phyloP scores from a whole-genome alignment of 2,329 filamentous ascomycete genomes.

The Fonsecaea multimorphosa region DNA sequence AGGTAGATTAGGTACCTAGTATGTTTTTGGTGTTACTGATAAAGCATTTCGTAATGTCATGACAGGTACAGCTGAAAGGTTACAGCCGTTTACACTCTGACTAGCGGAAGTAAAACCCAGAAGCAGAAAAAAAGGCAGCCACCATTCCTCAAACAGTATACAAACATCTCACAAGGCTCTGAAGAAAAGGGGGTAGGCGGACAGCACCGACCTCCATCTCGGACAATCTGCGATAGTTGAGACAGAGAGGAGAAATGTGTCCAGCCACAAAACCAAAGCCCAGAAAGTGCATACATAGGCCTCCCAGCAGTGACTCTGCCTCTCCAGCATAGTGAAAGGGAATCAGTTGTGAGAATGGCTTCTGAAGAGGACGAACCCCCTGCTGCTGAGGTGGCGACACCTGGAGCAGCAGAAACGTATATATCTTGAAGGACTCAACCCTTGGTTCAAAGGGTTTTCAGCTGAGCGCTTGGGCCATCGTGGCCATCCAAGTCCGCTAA shows the following conservation, averaged over 20 bases:
- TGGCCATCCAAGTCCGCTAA: neutral
- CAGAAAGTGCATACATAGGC: neutral
- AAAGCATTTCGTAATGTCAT: neutral
- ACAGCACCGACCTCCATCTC: neutral
- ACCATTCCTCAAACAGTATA: constrained; percentile 21
- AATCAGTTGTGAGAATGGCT: neutral
- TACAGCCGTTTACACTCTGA: neutral
- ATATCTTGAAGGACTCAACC: neutral
- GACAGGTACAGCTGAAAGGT: neutral
- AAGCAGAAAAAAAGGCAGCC: constrained; percentile 13
- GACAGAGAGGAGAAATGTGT: neutral
- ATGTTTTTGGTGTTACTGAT: neutral
- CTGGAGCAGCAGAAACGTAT: constrained; percentile 2
- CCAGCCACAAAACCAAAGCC: neutral
- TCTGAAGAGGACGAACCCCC: neutral
- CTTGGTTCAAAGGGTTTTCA: neutral
- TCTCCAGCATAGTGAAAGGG: neutral
- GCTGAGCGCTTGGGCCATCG: too few species aligned
- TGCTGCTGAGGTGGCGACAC: neutral
- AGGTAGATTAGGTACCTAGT: too few species aligned
- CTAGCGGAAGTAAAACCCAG: neutral
- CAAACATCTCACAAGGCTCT: neutral
- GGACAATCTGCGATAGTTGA: neutral
- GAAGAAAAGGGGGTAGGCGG: neutral
- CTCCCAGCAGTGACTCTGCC: neutral